Percentiles rank a stretch among this genome's conserved stretches.
These are phyloP conservation scores for Russula griseocarnosa DNA, from an alignment of 768 basidiomycete genomes.

Conservation along the genomic window DNA sequence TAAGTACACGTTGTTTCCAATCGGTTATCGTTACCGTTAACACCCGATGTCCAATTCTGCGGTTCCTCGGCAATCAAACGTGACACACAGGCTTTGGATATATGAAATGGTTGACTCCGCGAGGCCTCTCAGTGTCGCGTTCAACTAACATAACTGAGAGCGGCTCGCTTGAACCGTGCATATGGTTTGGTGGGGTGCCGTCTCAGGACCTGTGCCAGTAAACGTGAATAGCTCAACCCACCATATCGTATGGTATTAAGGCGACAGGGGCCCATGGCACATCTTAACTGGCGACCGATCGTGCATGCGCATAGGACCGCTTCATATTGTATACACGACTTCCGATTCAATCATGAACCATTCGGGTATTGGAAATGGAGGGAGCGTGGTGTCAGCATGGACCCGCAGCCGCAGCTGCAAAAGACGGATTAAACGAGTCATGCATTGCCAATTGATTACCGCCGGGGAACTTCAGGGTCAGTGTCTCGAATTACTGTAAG, in stretches of 20 bases:
- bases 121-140: conserved; percentile 45
- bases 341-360: conserved; percentile 54
- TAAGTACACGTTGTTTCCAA: conserved; percentile 22
- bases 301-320: conserved; percentile 81
- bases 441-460: not conserved
- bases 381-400: conserved; percentile 59
- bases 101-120: conserved; percentile 32
- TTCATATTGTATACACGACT: conserved; percentile 65
- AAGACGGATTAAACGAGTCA: not conserved
- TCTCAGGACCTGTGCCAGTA: conserved; percentile 17
- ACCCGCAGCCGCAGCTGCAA: conserved; percentile 39
- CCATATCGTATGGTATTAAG: conserved; percentile 45
- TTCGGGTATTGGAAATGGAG: conserved; percentile 45
- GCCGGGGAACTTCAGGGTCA: not conserved
- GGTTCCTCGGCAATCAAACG: conserved; percentile 44
- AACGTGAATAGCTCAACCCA: conserved; percentile 60
- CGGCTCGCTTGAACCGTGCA: conserved; percentile 60
- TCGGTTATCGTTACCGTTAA: conserved; percentile 45
- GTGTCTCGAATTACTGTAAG: not conserved
- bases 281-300: conserved; percentile 54
- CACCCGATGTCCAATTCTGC: conserved; percentile 52
- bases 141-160: conserved; percentile 76
- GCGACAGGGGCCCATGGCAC: conserved; percentile 51
- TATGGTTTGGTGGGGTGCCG: conserved; percentile 34
- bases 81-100: conserved; percentile 41